Evolutionary conservation across 225 moss, liverwort and hornwort genomes (phyloP), one percentile per base, ranked within the genome.

Genomic region (Ulota crispa): DNA sequence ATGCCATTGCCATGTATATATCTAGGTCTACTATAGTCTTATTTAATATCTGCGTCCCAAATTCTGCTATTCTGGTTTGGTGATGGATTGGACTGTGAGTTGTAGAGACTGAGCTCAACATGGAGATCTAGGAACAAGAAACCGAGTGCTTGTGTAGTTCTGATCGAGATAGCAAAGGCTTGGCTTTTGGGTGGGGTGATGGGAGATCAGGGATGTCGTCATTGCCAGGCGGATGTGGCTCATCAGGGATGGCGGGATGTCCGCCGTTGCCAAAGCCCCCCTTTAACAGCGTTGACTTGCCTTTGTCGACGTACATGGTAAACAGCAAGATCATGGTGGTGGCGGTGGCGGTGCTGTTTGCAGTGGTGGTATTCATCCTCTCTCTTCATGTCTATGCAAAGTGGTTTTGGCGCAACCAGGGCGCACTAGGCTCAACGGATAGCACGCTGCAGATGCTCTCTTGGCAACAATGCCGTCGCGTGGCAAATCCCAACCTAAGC

Each of bases 251-350:
- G 83, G 65, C 32, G 54, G 55, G 75, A 16, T 61, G 85, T 77
- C 1, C 63, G 16, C 53, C 76, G 27, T 3, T 21, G 8, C 4
- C 50, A n/a, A 34, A 3, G 0, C 1, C 82, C 3, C 67, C 86
- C 6, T 59, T 8, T 55, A 45, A 8, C n/a, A 36, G 16, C 26
- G 28, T 26, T 39, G 37, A 43, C 60, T 52, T 72, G 24, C 82
- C 87, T 4, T 65, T 72, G 67, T 24, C 15, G 4, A 14, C 75
- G 12, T 73, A 80, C 59, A 73, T 83, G 47, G 82, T 88, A 41
- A 93, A 91, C 88, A 91, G 92, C 84, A 94, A 89, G 90, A 93
- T 96, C 5, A 88, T 96, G 83, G 86, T 93, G 68, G 83, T 93
- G 50, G 93, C 96, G 4, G 89, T 92, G 9, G 91, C 83, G 72